phyloP scores from a whole-genome alignment of 208 protist genomes.

The Herpetomonas samuelpessoai region DNA sequence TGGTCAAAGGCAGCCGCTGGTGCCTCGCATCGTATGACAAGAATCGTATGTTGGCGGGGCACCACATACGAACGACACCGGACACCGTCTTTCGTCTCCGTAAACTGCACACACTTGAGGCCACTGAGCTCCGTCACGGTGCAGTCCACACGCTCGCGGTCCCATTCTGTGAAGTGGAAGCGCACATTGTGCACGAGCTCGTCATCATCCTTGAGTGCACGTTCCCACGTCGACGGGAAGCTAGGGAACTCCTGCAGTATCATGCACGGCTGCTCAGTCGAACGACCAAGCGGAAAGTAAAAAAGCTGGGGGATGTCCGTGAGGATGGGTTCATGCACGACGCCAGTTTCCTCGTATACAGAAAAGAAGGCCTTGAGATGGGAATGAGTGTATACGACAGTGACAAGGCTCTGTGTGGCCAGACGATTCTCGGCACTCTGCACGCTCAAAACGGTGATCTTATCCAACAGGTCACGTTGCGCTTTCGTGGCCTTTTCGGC shows the following conservation, averaged over 20 bases:
- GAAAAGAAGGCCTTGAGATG: not conserved
- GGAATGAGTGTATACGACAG: not conserved
- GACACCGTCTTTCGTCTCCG: slow-evolving; percentile 26
- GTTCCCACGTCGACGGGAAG: slow-evolving; percentile 30
- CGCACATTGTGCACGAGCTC: slow-evolving; percentile 40
- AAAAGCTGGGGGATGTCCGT: slow-evolving; percentile 21
- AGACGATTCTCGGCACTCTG: not conserved
- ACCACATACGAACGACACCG: slow-evolving; percentile 62
- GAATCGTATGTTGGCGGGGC: slow-evolving; percentile 23
- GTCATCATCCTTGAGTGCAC: slow-evolving; percentile 22
- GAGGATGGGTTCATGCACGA: slow-evolving; percentile 4
- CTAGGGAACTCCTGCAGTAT: slow-evolving; percentile 15
- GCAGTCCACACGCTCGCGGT: slow-evolving; percentile 14
- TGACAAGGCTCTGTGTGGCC: not conserved
- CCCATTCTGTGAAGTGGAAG: slow-evolving; percentile 52
- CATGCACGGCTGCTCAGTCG: not conserved
- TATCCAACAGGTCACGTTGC: not conserved
- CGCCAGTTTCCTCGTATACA: not conserved
- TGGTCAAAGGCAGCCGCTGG: slow-evolving; percentile 30
- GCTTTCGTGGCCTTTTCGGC: too few species aligned
- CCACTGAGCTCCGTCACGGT: slow-evolving; percentile 22
- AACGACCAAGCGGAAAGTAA: slow-evolving; percentile 31
- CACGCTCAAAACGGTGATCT: not conserved
- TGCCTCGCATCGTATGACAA: slow-evolving; percentile 58
- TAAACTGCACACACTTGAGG: slow-evolving; percentile 20